phyloP scores from a whole-genome alignment of 345 rosid genomes.

The Eucalyptus erythrocorys region DNA sequence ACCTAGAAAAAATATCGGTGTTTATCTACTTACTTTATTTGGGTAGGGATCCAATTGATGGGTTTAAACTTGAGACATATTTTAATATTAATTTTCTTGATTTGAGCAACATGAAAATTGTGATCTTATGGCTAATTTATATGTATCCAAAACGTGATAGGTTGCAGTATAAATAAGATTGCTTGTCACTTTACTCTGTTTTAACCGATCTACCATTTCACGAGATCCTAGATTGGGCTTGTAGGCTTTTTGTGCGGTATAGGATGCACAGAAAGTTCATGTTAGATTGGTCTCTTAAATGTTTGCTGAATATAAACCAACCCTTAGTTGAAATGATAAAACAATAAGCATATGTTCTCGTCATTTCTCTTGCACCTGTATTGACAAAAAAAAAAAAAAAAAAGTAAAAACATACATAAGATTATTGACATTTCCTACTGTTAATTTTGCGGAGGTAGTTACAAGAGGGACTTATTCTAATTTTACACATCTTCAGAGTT shows the following conservation, averaged over 20 bases:
- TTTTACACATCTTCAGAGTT: background rate
- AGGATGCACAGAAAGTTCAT: background rate
- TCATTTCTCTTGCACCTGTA: background rate
- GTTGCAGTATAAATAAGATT: background rate
- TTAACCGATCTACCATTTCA: background rate
- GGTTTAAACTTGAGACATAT: background rate
- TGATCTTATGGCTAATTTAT: background rate
- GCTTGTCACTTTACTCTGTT: background rate
- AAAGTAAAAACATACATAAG: background rate
- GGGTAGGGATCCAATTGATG: accelerated
- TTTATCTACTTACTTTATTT: background rate
- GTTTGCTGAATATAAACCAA: background rate
- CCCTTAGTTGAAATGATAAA: background rate
- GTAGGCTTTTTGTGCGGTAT: background rate
- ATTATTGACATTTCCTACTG: background rate
- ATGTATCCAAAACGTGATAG: background rate
- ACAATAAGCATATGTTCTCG: background rate
- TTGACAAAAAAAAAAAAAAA: background rate
- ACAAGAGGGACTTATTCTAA: background rate
- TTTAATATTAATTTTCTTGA: background rate
- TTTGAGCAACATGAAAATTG: background rate
- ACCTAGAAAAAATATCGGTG: background rate
- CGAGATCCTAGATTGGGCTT: background rate
- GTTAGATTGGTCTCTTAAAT: background rate
- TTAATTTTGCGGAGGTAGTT: background rate